Percentiles rank a stretch among this genome's conserved stretches.
Evolutionary conservation across 106 monocot species (phyloP).

Genomic region (Agapanthus africanus): DNA sequence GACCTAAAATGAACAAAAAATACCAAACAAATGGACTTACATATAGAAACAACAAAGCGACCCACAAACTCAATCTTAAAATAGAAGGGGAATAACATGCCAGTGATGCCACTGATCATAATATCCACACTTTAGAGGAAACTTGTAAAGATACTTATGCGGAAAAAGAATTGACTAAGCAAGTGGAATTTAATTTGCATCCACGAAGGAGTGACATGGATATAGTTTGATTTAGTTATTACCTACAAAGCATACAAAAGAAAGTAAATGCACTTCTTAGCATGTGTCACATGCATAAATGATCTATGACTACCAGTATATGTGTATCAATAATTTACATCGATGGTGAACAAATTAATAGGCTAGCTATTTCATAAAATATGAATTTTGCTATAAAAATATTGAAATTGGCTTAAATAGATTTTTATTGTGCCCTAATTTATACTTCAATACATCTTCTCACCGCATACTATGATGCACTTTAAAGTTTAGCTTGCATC

Average conservation of each 20-base stretch:
- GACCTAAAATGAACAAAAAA: slow-evolving; percentile 50
- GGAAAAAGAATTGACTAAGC: background rate
- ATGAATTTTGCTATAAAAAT: background rate
- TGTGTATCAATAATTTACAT: background rate
- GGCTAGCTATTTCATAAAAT: background rate
- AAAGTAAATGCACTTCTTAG: too few relatives aligned
- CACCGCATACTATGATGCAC: too few relatives aligned
- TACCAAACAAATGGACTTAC: background rate
- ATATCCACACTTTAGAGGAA: background rate
- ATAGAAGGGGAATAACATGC: background rate
- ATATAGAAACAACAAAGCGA: background rate
- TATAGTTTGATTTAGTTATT: background rate
- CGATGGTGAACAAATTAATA: too few relatives aligned
- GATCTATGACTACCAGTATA: too few relatives aligned
- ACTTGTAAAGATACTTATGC: background rate
- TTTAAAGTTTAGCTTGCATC: too few relatives aligned
- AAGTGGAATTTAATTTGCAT: background rate
- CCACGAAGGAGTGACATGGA: background rate
- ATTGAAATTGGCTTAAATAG: background rate
- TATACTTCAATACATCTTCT: too few relatives aligned
- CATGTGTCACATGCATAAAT: too few relatives aligned
- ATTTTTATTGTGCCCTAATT: background rate
- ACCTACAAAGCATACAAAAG: background rate
- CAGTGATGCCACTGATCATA: background rate
- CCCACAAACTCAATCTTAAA: background rate